Evolutionary conservation across 2,329 filamentous ascomycete species (phyloP).

Genomic region (Talaromyces albobiverticillius): DNA sequence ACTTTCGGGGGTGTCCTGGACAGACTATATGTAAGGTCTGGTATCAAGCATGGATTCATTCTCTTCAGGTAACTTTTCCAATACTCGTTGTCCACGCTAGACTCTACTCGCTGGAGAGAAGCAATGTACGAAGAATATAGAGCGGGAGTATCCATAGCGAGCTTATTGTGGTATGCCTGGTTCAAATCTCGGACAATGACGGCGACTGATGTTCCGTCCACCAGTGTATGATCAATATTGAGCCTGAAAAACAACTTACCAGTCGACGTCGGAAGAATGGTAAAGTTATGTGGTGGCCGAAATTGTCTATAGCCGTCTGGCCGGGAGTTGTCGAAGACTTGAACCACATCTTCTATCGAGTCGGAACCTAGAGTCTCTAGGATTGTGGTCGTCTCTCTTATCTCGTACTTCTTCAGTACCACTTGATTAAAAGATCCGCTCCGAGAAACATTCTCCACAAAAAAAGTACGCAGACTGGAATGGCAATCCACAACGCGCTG

Average conservation of each 20-base stretch:
- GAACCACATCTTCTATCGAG: not conserved
- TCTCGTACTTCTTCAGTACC: not conserved
- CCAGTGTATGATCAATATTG: slow-evolving; percentile 2
- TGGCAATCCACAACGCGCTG: slow-evolving; percentile 2
- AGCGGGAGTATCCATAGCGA: slow-evolving; percentile 18
- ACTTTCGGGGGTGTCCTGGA: not conserved
- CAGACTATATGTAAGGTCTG: not conserved
- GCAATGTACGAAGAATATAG: not conserved
- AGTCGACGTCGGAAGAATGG: not conserved
- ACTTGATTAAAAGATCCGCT: slow-evolving; percentile 1
- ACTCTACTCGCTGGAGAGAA: not conserved
- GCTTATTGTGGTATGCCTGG: slow-evolving; percentile 37
- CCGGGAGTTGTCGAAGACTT: not conserved
- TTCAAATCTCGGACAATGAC: slow-evolving; percentile 1
- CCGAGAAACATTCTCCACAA: not conserved
- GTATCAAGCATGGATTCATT: not conserved
- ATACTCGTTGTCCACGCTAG: not conserved
- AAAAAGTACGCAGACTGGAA: slow-evolving; percentile 4
- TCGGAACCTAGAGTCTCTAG: not conserved
- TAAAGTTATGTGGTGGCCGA: not conserved
- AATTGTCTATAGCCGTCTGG: not conserved
- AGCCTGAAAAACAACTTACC: not conserved
- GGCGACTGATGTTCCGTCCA: slow-evolving; percentile 2
- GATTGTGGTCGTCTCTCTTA: not conserved
- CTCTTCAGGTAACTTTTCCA: not conserved